Base-by-base conservation (phyloP, 2,329 filamentous ascomycete genomes). In the Fusarium denticulatum region DNA sequence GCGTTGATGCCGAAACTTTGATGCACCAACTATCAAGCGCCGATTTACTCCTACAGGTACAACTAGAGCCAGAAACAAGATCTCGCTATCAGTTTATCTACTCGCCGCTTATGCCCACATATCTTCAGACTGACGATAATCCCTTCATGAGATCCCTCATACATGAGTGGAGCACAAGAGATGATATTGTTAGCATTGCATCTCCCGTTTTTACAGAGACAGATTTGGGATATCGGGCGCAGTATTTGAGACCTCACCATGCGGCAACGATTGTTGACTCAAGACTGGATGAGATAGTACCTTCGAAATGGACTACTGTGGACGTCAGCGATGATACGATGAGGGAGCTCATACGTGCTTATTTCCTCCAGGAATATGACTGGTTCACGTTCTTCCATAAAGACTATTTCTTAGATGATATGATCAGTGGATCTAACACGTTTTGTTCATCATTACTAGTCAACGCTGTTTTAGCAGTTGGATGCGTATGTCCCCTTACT, bases 181-280 rank as follows among this genome's bases (percentile, higher is more conserved):
- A 64, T 18, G 67, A 71, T 26, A 12, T n/a, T 12, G 47, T 24
- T 2, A n/a, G 26, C 7, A 57, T 67, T 11, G 34, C 45, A 4
- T 16, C 32, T 1, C 50, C 34, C 3, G 15, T 0, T 4, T 5
- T 28, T 5, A 18, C 39, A 0, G 50, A 50, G 0, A 9, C 14
- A 8, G 60, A 64, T 20, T 9, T 49, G 5, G 47, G 52, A 32
- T 22, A 30, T 2, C 30, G 26, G 18, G 56, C 56, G 7, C 57
- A 62, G 15, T 71, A 71, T 20, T 10, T 71, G n/a, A 67, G 49
- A 11, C 69, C 69, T 12, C 53, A 62, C 5, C 67, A 71, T 7
- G 67, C 67, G 7, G 69, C 67, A 9, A 14, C n/a, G 1, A 61
- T 71, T 5, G 11, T 71, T 9, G 69, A 71, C 22, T 24, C 58